A percentile compares a stretch with the other conserved stretches of the same genome.
Evolutionary conservation across 768 basidiomycete genomes (phyloP).

Genomic region (Hypsizygus marmoreus): DNA sequence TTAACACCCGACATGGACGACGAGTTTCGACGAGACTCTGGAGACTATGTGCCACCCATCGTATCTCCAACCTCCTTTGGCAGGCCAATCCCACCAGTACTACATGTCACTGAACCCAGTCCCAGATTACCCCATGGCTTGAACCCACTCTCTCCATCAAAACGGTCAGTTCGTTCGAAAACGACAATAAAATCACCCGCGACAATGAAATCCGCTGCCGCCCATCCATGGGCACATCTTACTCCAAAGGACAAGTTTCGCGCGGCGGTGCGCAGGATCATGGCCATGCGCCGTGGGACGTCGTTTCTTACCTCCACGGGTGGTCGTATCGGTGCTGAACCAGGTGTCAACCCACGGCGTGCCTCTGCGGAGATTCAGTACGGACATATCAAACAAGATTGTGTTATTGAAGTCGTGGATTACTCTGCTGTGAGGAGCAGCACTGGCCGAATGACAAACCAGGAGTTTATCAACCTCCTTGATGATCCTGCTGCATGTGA

Average conservation of each 20-base stretch:
- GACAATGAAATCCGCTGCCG: constrained; percentile 5
- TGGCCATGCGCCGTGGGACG: constrained; percentile 60
- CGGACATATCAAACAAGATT: constrained; percentile 59
- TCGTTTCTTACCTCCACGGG: constrained; percentile 32
- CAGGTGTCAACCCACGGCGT: constrained; percentile 69
- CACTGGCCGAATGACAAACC: constrained; percentile 58
- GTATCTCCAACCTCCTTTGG: constrained; percentile 22
- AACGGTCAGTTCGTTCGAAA: constrained; percentile 12
- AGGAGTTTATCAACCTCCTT: constrained; percentile 61
- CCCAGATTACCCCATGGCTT: neutral
- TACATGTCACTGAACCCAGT: neutral
- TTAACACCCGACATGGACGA: constrained; percentile 67
- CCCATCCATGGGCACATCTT: constrained; percentile 15
- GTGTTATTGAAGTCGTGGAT: constrained; percentile 67
- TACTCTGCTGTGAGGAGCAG: constrained; percentile 60
- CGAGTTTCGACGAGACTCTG: constrained; percentile 18
- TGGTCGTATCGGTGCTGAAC: constrained; percentile 62
- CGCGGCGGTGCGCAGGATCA: constrained; percentile 58
- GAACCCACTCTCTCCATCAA: constrained; percentile 11
- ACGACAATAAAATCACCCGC: too few species aligned
- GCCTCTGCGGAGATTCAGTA: constrained; percentile 56
- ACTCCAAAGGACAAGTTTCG: constrained; percentile 56
- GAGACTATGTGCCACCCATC: constrained; percentile 6
- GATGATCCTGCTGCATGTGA: constrained; percentile 42
- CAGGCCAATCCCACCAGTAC: constrained; percentile 3